Evolutionary conservation across 106 monocot genomes (phyloP), one percentile per base, ranked within the genome.

Genomic region (Posidonia australis): DNA sequence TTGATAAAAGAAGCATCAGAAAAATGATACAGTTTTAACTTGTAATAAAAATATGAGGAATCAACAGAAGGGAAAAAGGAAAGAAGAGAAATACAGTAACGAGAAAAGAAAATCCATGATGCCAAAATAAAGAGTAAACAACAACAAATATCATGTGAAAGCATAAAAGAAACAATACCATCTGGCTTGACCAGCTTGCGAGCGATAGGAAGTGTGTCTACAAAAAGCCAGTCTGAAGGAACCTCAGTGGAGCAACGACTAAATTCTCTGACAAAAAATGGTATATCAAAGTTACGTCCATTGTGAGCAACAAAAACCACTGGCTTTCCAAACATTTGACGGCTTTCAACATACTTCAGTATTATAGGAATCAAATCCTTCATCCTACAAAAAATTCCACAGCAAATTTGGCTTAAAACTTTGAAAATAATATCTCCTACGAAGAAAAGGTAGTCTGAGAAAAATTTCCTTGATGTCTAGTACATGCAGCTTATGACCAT

Each of bases 191-290:
- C 72, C 62, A 90, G 69, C 58, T 83, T 59, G 10, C 77, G 67
- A 9, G 87, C 87, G 73, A 98, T 75, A 62, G 78, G 78, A 65
- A 87, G 91, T 13, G 90, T 83, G 60, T 98, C 98, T 16, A 98
- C 36, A 63, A 87, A 91, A n/a, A 77, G 69, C 91, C 87, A 91
- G 51, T 85, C 78, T 41, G 64, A 26, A 70, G 98, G 98, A 68
- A 91, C 63, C 12, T 87, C 81, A 57, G 44, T 12, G 16, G 72
- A 76, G 64, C 87, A 87, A 31, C 90, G 80, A 12, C 74, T 25
- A 64, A 98, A 87, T 73, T 98, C 90, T 36, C 49, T 74, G 49
- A 81, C 73, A 60, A 98, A 60, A 69, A 98, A 98, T n/a, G 87
- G 87, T 26, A 98, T 70, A 70, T 98, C 98, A 72, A 98, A 98